These are phyloP conservation scores for Coemansia sp. DNA, from an alignment of 192 early-diverging fungal genomes.

Conservation along the genomic window DNA sequence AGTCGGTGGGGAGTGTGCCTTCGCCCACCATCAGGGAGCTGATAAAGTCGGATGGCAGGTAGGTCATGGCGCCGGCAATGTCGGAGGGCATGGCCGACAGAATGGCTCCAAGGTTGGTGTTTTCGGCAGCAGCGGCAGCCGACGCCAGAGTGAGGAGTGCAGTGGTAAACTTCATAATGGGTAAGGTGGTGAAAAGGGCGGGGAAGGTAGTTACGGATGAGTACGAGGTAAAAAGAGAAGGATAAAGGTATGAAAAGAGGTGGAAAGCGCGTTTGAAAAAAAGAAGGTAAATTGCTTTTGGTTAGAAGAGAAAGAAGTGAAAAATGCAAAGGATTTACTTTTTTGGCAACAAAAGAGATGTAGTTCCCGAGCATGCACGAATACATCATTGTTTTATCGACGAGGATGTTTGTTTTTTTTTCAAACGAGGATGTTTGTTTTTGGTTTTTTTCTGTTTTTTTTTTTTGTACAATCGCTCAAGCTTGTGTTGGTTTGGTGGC, in stretches of 20 bases:
- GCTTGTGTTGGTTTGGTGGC: too few species aligned
- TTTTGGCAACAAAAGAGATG: neutral
- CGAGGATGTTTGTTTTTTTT: neutral
- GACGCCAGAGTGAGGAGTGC: constrained; percentile 16
- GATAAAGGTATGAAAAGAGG: neutral
- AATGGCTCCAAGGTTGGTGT: constrained; percentile 32
- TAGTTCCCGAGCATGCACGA: neutral
- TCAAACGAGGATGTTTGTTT: neutral
- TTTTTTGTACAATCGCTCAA: too few species aligned
- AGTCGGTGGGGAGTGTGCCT: constrained; percentile 33
- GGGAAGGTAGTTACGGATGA: constrained; percentile 1
- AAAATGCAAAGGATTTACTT: neutral
- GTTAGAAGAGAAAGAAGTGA: neutral
- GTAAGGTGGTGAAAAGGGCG: neutral
- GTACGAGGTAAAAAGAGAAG: neutral
- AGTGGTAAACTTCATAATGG: constrained; percentile 36
- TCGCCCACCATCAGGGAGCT: constrained; percentile 25
- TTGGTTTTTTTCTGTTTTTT: neutral
- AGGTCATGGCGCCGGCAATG: constrained; percentile 29
- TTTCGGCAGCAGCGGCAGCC: constrained; percentile 12
- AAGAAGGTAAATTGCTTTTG: constrained; percentile 1
- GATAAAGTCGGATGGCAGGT: constrained; percentile 31
- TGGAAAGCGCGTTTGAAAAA: neutral
- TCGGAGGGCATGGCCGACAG: constrained; percentile 31
- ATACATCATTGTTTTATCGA: neutral